Evolutionary conservation across 1,284 basidiomycete species (phyloP).

Genomic region (Ustilago shanxiensis): DNA sequence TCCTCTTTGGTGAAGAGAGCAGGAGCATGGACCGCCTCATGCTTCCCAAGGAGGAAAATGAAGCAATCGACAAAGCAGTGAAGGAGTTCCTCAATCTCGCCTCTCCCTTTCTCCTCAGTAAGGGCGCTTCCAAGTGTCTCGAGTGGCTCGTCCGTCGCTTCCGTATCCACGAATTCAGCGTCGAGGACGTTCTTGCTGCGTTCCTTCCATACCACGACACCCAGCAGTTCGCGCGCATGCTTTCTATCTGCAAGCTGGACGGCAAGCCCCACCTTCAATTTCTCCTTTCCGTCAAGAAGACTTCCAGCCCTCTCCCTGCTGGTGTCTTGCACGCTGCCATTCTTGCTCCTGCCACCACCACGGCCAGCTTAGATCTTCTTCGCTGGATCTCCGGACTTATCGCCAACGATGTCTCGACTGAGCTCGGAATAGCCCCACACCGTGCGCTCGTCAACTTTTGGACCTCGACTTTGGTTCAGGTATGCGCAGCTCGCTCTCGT

Average conservation of each 20-base stretch:
- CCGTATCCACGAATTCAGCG: conserved; percentile 94
- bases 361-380: conserved; percentile 76
- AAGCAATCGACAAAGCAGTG: conserved; percentile 76
- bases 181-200: conserved; percentile 80
- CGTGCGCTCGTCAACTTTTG: conserved; percentile 87
- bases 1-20: conserved; percentile 85
- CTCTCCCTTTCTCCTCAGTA: conserved; percentile 84
- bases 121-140: conserved; percentile 85
- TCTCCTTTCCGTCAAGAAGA: conserved; percentile 59
- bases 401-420: conserved; percentile 71
- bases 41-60: conserved; percentile 77
- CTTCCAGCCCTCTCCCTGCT: conserved; percentile 59
- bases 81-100: conserved; percentile 79
- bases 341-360: conserved; percentile 64
- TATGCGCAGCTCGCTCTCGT: conserved; percentile 69
- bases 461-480: conserved; percentile 83
- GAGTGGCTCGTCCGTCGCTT: conserved; percentile 97
- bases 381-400: conserved; percentile 77
- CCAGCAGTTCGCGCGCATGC: conserved; percentile 92
- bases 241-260: conserved; percentile 79
- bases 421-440: conserved; percentile 76
- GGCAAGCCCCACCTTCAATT: conserved; percentile 57
- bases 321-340: conserved; percentile 60
- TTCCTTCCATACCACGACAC: conserved; percentile 97
- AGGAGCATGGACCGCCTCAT: conserved; percentile 86